Evolutionary conservation across 1,284 basidiomycete species (phyloP), one percentile per base, ranked within the genome.

Genomic region (Lignosus rhinocerotis): DNA sequence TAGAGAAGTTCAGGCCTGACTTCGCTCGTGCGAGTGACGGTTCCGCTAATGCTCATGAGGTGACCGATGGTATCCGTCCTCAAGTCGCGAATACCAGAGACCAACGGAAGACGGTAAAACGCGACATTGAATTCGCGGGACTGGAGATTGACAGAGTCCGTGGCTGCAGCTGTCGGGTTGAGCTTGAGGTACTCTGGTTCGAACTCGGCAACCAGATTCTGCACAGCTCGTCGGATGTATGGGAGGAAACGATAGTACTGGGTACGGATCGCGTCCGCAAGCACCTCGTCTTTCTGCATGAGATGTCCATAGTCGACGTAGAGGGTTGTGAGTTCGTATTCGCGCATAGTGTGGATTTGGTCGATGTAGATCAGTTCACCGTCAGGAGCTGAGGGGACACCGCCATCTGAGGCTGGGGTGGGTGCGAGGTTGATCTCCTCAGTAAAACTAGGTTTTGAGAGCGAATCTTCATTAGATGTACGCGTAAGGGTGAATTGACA

Each of bases 201-300:
- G 73, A 88, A 93, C 70, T 92, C 85, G 48, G 90, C 85, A 55
- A 99, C 92, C 21, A 98, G 82, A 67, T 93, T 92, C 69, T 94
- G 87, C 25, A 99, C 81, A 0, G 95, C 94, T 57, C 94, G 90
- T 48, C 93, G 88, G 46, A 99, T 83, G 75, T 93, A 99, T 0
- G 96, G 96, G 6, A 98, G 79, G 76, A 98, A 98, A 68, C 96
- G 88, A 72, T 98, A 98, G 75, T 99, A 99, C 71, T 98, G 94
- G 56, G 87, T 89, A 66, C 92, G 88, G 64, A 99, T 94, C 3
- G 96, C 96, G 58, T 90, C 86, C 0, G 96, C 95, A 10, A 99
- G 87, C 1, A 96, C 88, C 65, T 96, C 94, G 71, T 98, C 95
- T 56, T 88, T 84, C 69, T 91, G 87, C 21, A 98, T 83, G 21